Evolutionary conservation across 176 grass and related monocot species (phyloP).

Genomic region (Tillandsia fasciculata): DNA sequence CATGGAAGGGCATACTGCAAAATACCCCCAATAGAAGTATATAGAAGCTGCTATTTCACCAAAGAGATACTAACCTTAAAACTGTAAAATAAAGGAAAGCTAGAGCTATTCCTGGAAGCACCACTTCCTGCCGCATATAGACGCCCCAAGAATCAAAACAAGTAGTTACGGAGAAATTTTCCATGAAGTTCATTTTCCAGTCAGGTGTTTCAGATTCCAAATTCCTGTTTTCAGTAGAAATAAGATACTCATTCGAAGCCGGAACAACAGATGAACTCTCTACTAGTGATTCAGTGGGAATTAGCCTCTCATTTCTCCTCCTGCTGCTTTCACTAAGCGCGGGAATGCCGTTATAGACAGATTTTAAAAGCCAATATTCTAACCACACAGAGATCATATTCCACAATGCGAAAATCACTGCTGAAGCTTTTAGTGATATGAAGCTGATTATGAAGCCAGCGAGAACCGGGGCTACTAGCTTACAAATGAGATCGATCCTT

Average conservation of each 20-base stretch:
- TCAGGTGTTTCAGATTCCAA: background rate
- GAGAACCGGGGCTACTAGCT: constrained; percentile 75
- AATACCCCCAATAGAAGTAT: background rate
- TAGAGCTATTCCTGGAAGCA: constrained; percentile 69
- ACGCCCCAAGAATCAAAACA: constrained; percentile 65
- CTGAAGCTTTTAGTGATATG: constrained; percentile 60
- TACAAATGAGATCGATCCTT: constrained; percentile 85
- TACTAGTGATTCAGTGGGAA: constrained; percentile 6
- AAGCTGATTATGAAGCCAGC: constrained; percentile 82
- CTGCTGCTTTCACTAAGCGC: constrained; percentile 38
- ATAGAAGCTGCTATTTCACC: too few species aligned
- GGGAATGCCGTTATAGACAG: constrained; percentile 62
- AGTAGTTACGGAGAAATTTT: constrained; percentile 43
- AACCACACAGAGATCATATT: constrained; percentile 51
- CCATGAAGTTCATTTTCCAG: constrained; percentile 28
- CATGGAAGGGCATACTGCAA: too few species aligned
- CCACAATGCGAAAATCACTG: constrained; percentile 48
- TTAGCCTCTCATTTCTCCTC: constrained; percentile 11
- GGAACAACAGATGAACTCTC: constrained; percentile 14
- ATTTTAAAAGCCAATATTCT: constrained; percentile 72
- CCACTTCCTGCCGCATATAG: constrained; percentile 64
- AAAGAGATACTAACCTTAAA: constrained; percentile 33
- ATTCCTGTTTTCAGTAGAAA: constrained; percentile 5
- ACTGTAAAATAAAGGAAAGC: constrained; percentile 81
- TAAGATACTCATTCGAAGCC: constrained; percentile 9